Conservation (phyloP, 305 asterid genomes). For the Plantago rigida region DNA sequence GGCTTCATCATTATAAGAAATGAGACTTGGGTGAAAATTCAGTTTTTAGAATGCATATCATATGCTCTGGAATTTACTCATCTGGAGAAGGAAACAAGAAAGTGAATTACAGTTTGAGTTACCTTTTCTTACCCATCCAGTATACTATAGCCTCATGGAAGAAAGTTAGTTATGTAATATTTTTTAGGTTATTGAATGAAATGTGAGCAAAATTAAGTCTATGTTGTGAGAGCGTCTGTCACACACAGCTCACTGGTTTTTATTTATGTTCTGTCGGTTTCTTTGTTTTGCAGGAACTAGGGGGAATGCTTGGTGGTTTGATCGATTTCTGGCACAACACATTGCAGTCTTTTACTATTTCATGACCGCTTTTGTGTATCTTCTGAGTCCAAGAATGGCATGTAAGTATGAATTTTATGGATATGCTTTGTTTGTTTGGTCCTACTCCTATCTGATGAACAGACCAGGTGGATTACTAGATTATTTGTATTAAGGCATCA, state of each 20-base stretch:
- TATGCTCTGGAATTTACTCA: too few relatives aligned
- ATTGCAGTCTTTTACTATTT: constrained; percentile 70
- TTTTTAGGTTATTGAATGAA: too few relatives aligned
- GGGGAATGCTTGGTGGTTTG: constrained; percentile 96
- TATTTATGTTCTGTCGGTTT: background rate
- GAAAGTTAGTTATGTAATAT: too few relatives aligned
- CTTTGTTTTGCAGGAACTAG: constrained; percentile 63
- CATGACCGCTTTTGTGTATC: constrained; percentile 77
- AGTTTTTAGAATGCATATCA: background rate
- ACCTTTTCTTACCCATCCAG: too few relatives aligned
- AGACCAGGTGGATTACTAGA: too few relatives aligned
- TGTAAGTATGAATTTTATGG: constrained; percentile 44
- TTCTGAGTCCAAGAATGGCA: constrained; percentile 97
- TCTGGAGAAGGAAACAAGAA: too few relatives aligned
- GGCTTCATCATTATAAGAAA: background rate
- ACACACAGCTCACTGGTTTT: background rate
- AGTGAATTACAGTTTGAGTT: too few relatives aligned
- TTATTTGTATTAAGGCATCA: too few relatives aligned
- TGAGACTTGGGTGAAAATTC: background rate
- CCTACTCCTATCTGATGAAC: background rate
- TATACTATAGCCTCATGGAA: too few relatives aligned
- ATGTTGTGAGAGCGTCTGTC: too few relatives aligned
- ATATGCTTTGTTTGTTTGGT: background rate
- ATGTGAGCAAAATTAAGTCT: too few relatives aligned
- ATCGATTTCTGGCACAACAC: constrained; percentile 81